phyloP scores from a whole-genome alignment of 768 basidiomycete genomes.

The Lactifluus hygrophoroides region DNA sequence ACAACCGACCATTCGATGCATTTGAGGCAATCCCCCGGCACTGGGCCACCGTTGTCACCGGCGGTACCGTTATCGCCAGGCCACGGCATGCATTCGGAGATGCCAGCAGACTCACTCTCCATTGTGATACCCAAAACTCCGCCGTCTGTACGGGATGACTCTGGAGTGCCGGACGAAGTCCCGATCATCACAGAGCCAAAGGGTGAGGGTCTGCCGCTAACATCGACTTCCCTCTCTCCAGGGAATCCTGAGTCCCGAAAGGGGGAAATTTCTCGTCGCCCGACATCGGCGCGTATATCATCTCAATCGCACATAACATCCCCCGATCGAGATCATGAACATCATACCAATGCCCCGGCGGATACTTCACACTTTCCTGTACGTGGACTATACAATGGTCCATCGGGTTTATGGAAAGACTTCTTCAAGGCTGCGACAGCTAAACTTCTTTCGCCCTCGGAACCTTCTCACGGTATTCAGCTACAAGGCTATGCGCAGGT shows the following conservation, averaged over 20 bases:
- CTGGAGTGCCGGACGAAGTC: background rate
- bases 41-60: background rate
- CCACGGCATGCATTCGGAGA: background rate
- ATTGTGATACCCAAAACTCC: background rate
- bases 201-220: background rate
- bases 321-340: background rate
- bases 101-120: background rate
- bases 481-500: background rate
- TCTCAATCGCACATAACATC: background rate
- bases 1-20: background rate
- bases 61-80: background rate
- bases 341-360: background rate
- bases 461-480: background rate
- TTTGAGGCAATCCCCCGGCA: background rate
- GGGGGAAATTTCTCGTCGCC: background rate
- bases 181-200: background rate
- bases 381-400: constrained; percentile 14
- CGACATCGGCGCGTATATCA: background rate
- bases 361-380: background rate
- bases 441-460: background rate
- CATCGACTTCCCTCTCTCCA: background rate
- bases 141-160: background rate
- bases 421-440: constrained; percentile 1
- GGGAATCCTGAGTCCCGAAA: background rate
- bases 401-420: constrained; percentile 12